Conservation (phyloP, 2,329 filamentous ascomycete genomes). For the Fusarium verticillioides region DNA sequence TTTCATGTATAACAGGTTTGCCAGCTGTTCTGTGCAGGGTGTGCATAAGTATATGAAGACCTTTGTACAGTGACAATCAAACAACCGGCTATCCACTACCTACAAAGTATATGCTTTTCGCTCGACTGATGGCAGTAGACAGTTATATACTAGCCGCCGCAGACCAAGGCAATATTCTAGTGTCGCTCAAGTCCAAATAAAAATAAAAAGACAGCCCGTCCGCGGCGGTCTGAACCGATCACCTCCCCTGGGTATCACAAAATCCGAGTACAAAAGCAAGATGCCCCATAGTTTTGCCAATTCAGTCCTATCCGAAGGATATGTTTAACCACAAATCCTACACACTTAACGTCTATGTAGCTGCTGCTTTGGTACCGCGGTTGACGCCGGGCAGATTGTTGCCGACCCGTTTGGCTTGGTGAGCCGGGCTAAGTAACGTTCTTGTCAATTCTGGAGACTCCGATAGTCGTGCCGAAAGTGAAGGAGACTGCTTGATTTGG, state of each 20-base stretch:
- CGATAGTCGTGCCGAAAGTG: slow-evolving; percentile 46
- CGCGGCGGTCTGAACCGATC: slow-evolving; percentile 40
- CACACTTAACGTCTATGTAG: slow-evolving; percentile 41
- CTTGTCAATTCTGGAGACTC: slow-evolving; percentile 59
- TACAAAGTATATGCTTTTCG: slow-evolving; percentile 30
- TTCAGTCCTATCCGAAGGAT: slow-evolving; percentile 27
- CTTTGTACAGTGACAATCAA: slow-evolving; percentile 39
- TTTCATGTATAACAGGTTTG: slow-evolving; percentile 39
- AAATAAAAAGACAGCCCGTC: slow-evolving; percentile 36
- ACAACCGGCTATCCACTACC: slow-evolving; percentile 26
- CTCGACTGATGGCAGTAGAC: slow-evolving; percentile 22
- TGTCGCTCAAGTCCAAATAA: slow-evolving; percentile 35
- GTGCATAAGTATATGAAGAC: slow-evolving; percentile 36
- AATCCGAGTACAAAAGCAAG: slow-evolving; percentile 47
- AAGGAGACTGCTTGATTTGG: slow-evolving; percentile 43
- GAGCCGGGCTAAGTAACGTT: slow-evolving; percentile 48
- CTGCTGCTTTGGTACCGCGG: slow-evolving; percentile 51
- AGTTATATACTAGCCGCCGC: slow-evolving; percentile 18
- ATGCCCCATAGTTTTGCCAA: slow-evolving; percentile 39
- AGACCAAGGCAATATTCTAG: slow-evolving; percentile 28
- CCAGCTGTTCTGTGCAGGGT: slow-evolving; percentile 32
- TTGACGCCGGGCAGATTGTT: slow-evolving; percentile 45
- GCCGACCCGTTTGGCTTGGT: slow-evolving; percentile 49
- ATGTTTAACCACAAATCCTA: slow-evolving; percentile 21
- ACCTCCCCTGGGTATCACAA: slow-evolving; percentile 54